Conservation (phyloP, 768 basidiomycete species). For the Leccinum imitatum region DNA sequence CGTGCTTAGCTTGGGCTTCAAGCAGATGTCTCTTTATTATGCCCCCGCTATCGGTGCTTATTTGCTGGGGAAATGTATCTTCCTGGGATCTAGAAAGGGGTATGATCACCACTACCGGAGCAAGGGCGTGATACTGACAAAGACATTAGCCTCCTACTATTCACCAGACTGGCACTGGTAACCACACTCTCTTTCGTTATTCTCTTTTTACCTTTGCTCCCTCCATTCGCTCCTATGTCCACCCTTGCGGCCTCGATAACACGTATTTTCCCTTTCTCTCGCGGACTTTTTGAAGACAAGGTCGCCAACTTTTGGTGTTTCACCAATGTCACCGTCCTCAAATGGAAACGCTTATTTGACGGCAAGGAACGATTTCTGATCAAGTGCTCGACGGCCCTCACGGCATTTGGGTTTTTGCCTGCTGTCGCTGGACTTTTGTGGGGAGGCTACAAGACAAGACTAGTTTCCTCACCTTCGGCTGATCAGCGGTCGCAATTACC, state of each 20-base stretch:
- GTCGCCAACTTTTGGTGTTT: conserved; percentile 99
- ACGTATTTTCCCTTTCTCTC: conserved; percentile 89
- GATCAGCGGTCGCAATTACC: conserved; percentile 21
- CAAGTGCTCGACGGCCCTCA: conserved; percentile 64
- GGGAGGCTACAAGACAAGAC: conserved; percentile 35
- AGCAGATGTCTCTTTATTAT: conserved; percentile 96
- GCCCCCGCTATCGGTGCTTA: conserved; percentile 91
- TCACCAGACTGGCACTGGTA: conserved; percentile 62
- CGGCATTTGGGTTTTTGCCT: conserved; percentile 70
- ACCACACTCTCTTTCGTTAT: conserved; percentile 64
- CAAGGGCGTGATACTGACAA: conserved; percentile 4
- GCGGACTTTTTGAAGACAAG: conserved; percentile 93
- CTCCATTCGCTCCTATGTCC: conserved; percentile 54
- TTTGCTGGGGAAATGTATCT: conserved; percentile 85
- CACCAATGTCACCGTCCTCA: conserved; percentile 75
- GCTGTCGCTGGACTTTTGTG: conserved; percentile 47
- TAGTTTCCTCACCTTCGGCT: neutral
- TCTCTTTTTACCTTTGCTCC: conserved; percentile 80
- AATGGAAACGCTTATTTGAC: conserved; percentile 58
- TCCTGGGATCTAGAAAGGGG: conserved; percentile 72
- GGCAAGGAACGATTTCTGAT: conserved; percentile 53
- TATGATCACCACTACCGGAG: conserved; percentile 34
- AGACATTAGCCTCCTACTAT: conserved; percentile 43
- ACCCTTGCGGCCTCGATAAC: conserved; percentile 62
- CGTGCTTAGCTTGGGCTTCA: conserved; percentile 85